phyloP scores from a whole-genome alignment of 1,284 basidiomycete genomes.

The Trichosporon sp. region DNA sequence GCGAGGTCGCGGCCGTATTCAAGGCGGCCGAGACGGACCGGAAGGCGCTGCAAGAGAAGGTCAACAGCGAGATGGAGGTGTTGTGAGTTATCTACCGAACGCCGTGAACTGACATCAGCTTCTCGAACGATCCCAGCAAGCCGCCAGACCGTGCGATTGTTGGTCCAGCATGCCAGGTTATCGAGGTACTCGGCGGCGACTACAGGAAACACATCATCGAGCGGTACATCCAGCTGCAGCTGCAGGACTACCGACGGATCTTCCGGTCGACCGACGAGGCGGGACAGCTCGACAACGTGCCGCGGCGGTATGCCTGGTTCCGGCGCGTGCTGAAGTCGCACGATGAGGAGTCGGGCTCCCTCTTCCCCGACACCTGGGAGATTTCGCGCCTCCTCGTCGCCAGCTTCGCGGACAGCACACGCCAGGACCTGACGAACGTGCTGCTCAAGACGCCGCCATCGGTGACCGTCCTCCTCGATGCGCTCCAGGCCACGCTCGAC shows the following conservation, averaged over 20 bases:
- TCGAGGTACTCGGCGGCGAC: conserved; percentile 83
- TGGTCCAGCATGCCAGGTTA: conserved; percentile 75
- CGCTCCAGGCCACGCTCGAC: conserved; percentile 78
- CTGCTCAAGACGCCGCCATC: conserved; percentile 62
- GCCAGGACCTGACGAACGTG: conserved; percentile 58
- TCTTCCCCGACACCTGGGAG: conserved; percentile 81
- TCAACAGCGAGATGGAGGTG: conserved; percentile 84
- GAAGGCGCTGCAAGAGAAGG: conserved; percentile 70
- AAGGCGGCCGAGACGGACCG: conserved; percentile 77
- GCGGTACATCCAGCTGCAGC: conserved; percentile 83
- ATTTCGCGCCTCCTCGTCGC: conserved; percentile 76
- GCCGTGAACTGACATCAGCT: conserved; percentile 59
- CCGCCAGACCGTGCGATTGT: conserved; percentile 68
- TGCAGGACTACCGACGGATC: conserved; percentile 95
- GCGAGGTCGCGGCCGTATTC: conserved; percentile 74
- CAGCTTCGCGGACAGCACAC: conserved; percentile 83
- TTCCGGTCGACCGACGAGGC: conserved; percentile 89
- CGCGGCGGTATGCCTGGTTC: conserved; percentile 94
- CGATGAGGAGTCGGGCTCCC: conserved; percentile 78
- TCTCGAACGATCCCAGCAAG: conserved; percentile 73
- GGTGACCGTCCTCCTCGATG: conserved; percentile 77
- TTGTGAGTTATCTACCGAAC: conserved; percentile 65
- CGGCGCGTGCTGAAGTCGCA: conserved; percentile 83
- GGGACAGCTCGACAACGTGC: conserved; percentile 93
- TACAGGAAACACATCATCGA: conserved; percentile 74